Conservation (phyloP, 2,329 filamentous ascomycete species). For the Colletotrichum paranaense region DNA sequence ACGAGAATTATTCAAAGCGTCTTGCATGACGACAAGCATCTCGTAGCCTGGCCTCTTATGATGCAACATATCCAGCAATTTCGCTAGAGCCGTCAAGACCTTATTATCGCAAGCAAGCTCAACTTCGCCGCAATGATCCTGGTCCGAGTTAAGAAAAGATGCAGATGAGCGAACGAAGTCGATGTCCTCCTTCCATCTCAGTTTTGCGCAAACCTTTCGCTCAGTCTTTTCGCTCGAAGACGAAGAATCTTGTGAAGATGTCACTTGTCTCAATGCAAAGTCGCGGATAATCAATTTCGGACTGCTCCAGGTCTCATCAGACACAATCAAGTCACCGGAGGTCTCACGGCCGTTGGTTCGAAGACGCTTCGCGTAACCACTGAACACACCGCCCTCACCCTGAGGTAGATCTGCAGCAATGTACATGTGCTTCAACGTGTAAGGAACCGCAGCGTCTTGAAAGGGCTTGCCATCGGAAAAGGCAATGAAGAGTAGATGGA, state of each 20-base stretch:
- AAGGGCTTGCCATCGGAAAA: slow-evolving; percentile 11
- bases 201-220: slow-evolving; percentile 2
- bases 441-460: slow-evolving; percentile 15
- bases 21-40: not conserved
- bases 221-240: not conserved
- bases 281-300: slow-evolving; percentile 26
- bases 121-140: not conserved
- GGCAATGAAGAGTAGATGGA: slow-evolving; percentile 37
- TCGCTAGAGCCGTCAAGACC: not conserved
- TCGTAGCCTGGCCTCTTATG: slow-evolving; percentile 5
- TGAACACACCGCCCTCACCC: not conserved
- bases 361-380: slow-evolving; percentile 9
- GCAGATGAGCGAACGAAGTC: not conserved
- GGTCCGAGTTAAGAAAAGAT: not conserved
- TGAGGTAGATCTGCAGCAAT: slow-evolving; percentile 3
- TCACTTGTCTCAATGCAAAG: slow-evolving; percentile 34
- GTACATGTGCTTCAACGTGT: slow-evolving; percentile 13
- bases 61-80: not conserved
- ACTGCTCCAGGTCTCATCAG: slow-evolving; percentile 22
- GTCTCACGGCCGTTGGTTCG: slow-evolving; percentile 5
- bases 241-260: slow-evolving; percentile 1
- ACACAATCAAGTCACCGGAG: slow-evolving; percentile 19
- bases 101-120: not conserved
- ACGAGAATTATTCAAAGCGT: not conserved
- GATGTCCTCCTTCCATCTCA: slow-evolving; percentile 13